These are phyloP conservation scores for Bruguiera gymnorhiza DNA, from an alignment of 345 rosid genomes.

Conservation along the genomic window DNA sequence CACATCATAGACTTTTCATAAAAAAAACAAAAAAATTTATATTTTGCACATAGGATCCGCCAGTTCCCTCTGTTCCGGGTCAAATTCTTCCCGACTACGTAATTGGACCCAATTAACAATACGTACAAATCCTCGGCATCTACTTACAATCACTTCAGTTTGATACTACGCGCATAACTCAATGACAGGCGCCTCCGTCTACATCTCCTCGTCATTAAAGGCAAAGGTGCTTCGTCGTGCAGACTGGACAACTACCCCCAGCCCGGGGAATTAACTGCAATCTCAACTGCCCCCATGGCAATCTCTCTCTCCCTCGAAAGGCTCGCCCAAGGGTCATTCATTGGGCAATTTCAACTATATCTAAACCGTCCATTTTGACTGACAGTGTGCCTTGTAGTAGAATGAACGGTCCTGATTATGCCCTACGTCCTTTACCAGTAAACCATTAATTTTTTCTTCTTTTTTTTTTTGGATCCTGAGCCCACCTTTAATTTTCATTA, in stretches of 20 bases:
- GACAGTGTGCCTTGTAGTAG: neutral
- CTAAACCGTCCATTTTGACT: neutral
- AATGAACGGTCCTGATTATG: neutral
- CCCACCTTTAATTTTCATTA: no score
- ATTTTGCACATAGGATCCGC: no score
- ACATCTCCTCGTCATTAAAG: constrained; percentile 3
- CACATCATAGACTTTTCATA: no score
- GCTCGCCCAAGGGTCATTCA: no score
- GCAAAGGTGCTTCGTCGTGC: neutral
- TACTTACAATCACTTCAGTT: neutral
- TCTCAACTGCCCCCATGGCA: constrained; percentile 1
- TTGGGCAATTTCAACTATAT: neutral
- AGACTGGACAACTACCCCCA: constrained; percentile 1
- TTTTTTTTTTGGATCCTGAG: no score
- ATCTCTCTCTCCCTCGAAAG: neutral
- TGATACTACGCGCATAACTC: neutral
- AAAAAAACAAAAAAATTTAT: no score
- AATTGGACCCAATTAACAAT: no score
- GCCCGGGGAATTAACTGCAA: neutral
- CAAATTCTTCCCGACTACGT: no score
- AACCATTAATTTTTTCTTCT: no score
- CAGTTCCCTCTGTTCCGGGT: no score
- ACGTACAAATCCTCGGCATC: no score
- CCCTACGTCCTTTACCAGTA: no score
- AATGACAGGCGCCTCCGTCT: neutral